Evolutionary conservation across 345 rosid species (phyloP), one percentile per base, ranked within the genome.

Genomic region (Brassica nigra): DNA sequence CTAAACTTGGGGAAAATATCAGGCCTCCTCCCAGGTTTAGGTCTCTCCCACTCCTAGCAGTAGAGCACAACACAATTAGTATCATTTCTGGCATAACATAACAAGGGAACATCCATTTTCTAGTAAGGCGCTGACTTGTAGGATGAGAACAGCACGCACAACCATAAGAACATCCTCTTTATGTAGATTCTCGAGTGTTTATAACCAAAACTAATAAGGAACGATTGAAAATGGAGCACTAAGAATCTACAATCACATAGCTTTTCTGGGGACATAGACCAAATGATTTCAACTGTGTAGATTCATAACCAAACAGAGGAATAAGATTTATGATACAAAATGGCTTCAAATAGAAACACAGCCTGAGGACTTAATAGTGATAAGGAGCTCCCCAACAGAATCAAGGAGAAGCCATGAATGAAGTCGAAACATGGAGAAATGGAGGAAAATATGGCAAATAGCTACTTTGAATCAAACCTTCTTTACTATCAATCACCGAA

Each of bases 1-100:
- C 92, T 90, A 79, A 90, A 91, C 76, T 90, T 88, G 0, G 97
- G 94, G 47, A 89, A 87, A 73, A 87, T 88, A 47, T 91, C 97
- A 70, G 90, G 89, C 68, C 97, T 88, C 75, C 94, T 86, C 61
- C 89, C 94, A 10, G 97, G 94, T 80, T 87, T 89, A 3, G 91
- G 94, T 79, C 86, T 87, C 70, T 88, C 90, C 97, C 94, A 90
- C 57, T 91, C 97, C 92, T 90, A 83, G 64, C 75, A 83, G 2
- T 42, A 27, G 0, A 62, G 15, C 77, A 70, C 62, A 76, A 15
- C 69, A 2, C 6, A 42, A 29, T 65, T 3, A 30, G 5, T 30
- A 28, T 10, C 75, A 6, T 20, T 36, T 20, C 62, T 39, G 16
- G 11, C 2, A 4, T 14, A 1, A 69, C n/a, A 12, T 44, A 8